Conservation (phyloP, 495 filamentous ascomycete genomes). For the Wilcoxina mikolae region DNA sequence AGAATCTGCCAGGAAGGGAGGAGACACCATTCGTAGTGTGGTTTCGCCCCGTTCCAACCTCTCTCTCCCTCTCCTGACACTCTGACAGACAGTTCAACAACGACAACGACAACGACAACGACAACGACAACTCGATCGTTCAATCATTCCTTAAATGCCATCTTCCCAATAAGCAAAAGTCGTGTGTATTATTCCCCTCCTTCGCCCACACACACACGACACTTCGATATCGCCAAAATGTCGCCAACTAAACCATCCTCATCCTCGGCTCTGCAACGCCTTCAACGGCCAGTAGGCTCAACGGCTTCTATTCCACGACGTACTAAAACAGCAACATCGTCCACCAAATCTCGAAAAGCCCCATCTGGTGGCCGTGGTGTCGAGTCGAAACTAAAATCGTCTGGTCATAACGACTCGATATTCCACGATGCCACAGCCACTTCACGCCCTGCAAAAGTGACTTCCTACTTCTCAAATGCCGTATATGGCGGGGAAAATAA, state of each 20-base stretch:
- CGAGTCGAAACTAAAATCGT: constrained; percentile 3
- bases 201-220: neutral
- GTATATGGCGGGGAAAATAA: constrained; percentile 17
- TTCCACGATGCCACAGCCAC: constrained; percentile 9
- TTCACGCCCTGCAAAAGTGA: constrained; percentile 8
- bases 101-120: neutral
- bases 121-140: constrained; percentile 1
- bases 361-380: too few relatives aligned
- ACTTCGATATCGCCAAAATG: constrained; percentile 12
- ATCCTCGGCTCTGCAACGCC: neutral
- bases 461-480: constrained; percentile 18
- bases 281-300: constrained; percentile 3
- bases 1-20: neutral
- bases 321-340: constrained; percentile 12
- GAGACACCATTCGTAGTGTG: neutral
- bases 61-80: constrained; percentile 1
- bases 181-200: constrained; percentile 1
- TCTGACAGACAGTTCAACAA: neutral
- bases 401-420: neutral
- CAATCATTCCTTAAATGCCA: constrained; percentile 1
- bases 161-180: neutral
- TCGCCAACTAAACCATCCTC: constrained; percentile 17
- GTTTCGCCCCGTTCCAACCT: neutral
- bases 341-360: neutral
- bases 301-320: constrained; percentile 23